A percentile compares a stretch with the other conserved stretches of the same genome.
Evolutionary conservation across 2,329 filamentous ascomycete genomes (phyloP).

Genomic region (Zasmidium angulare): DNA sequence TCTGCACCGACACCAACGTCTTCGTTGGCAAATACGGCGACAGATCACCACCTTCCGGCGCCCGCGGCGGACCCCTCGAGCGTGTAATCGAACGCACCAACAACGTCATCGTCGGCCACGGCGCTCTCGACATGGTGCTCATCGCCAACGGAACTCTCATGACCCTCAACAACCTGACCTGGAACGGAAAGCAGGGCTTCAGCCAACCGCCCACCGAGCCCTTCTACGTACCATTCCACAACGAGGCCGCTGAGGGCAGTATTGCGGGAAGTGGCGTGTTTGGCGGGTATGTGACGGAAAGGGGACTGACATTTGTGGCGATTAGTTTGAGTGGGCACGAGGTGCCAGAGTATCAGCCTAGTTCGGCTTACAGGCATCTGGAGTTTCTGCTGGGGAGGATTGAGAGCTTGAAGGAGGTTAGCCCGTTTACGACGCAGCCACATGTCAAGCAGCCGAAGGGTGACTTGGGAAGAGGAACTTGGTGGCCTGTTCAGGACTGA

Average conservation of each 20-base stretch:
- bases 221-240: slow-evolving; percentile 48
- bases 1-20: slow-evolving; percentile 40
- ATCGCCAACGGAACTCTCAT: slow-evolving; percentile 54
- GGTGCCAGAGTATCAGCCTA: slow-evolving; percentile 45
- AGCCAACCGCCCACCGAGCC: slow-evolving; percentile 40
- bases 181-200: slow-evolving; percentile 51
- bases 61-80: slow-evolving; percentile 42
- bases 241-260: slow-evolving; percentile 41
- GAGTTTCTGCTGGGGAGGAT: slow-evolving; percentile 45
- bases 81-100: slow-evolving; percentile 54
- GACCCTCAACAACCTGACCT: slow-evolving; percentile 57
- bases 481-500: neutral
- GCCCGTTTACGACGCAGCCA: slow-evolving; percentile 17
- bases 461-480: slow-evolving; percentile 10
- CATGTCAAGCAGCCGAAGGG: slow-evolving; percentile 13
- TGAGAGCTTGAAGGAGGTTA: slow-evolving; percentile 18
- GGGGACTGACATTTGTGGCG: slow-evolving; percentile 48
- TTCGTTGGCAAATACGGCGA: slow-evolving; percentile 34
- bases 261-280: slow-evolving; percentile 43
- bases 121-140: slow-evolving; percentile 51
- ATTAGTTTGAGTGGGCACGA: slow-evolving; percentile 45
- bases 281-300: slow-evolving; percentile 44
- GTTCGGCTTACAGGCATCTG: slow-evolving; percentile 43
- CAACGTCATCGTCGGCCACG: slow-evolving; percentile 52
- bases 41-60: slow-evolving; percentile 22